phyloP scores from a whole-genome alignment of 768 basidiomycete species.

The Russula sp. region DNA sequence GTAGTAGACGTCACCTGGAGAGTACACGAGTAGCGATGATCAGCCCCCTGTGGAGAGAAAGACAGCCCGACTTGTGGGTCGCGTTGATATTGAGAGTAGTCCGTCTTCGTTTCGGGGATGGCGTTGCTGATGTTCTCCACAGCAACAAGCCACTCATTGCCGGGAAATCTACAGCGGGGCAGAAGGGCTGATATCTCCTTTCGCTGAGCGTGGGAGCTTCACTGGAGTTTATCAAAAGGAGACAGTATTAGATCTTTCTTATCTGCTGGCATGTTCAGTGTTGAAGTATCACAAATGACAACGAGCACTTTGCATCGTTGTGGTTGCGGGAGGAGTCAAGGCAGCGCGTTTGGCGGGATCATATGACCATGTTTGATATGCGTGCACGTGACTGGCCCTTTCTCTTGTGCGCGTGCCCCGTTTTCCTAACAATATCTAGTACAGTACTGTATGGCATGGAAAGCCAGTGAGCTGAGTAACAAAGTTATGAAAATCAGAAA shows the following conservation, averaged over 20 bases:
- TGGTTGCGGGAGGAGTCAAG: no score
- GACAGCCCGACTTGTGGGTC: background rate
- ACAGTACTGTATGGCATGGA: no score
- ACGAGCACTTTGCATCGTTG: no score
- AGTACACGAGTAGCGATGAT: background rate
- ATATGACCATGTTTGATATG: no score
- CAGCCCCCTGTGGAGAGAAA: background rate
- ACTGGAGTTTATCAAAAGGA: constrained; percentile 6
- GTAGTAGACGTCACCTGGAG: constrained; percentile 15
- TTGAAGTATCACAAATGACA: background rate
- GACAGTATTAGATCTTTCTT: background rate
- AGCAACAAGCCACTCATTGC: background rate
- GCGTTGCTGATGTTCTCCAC: background rate
- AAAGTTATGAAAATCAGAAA: no score
- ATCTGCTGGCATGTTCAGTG: constrained; percentile 7
- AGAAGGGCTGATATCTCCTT: background rate
- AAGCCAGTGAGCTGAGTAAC: no score
- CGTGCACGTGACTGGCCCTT: no score
- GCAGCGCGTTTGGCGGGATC: no score
- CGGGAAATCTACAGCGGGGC: no score
- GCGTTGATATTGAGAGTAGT: constrained; percentile 5
- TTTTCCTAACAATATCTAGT: no score
- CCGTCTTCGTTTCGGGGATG: background rate
- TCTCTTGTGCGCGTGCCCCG: no score
- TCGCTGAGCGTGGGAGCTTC: background rate